phyloP scores from a whole-genome alignment of 306 rosid genomes.

The Hippophae tibetana region DNA sequence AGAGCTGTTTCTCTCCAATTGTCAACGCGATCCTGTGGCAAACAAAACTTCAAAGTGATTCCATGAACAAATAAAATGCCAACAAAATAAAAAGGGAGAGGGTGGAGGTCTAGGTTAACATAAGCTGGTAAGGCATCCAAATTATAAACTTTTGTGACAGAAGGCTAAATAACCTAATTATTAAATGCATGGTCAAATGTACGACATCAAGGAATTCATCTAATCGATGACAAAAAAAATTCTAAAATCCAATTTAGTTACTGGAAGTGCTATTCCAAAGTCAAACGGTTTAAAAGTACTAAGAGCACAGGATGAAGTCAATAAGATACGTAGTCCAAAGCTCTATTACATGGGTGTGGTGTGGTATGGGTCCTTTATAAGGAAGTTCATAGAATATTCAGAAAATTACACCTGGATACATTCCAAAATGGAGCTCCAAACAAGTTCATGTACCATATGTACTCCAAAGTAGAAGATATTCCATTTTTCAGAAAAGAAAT shows the following conservation, averaged over 20 bases:
- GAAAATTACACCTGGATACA: too few species aligned
- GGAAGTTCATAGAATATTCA: too few species aligned
- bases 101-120: not conserved
- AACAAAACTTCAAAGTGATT: slow-evolving; percentile 14
- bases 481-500: not conserved
- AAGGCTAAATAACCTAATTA: slow-evolving; percentile 9
- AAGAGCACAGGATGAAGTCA: too few species aligned
- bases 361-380: too few species aligned
- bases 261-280: too few species aligned
- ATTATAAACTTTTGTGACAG: not conserved
- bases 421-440: too few species aligned
- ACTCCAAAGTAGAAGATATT: not conserved
- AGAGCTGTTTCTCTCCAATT: slow-evolving; percentile 71
- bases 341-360: too few species aligned
- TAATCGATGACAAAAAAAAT: too few species aligned
- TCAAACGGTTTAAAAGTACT: too few species aligned
- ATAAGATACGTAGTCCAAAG: too few species aligned
- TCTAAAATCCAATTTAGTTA: too few species aligned
- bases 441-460: not conserved
- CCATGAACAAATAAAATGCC: slow-evolving; percentile 1
- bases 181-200: not conserved
- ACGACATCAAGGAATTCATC: not conserved
- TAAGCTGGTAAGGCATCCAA: slow-evolving; percentile 11
- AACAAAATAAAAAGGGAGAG: not conserved
- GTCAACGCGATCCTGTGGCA: slow-evolving; percentile 49